Base-by-base conservation (phyloP, 2,329 filamentous ascomycete species). In the Neofusicoccum ribis region DNA sequence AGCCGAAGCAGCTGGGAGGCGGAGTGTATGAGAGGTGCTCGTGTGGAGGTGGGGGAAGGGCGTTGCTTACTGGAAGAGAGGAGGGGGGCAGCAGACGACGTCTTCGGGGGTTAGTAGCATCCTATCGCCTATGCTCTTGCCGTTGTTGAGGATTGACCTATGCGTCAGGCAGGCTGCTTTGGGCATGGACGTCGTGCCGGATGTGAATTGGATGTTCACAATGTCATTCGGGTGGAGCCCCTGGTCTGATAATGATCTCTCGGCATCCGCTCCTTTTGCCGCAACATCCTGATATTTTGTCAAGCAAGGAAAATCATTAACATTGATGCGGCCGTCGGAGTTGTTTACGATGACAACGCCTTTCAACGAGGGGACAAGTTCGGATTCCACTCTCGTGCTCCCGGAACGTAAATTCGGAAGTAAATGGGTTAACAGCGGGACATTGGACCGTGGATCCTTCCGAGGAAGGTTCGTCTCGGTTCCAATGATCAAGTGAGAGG, bases 191-290 rank as follows among this genome's bases (percentile, higher is more conserved):
- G 95, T 98, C 0, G 95, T 98, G n/a, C 94, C 95, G 0, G 90
- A 94, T 0, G 95, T 99, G 80, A 98, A 98, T 77, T 98, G 94
- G 69, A 98, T 97, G 74, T 97, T 98, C 69, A 96, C 89, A 2
- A 90, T 88, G 59, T 98, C 94, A 67, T 86, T 76, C 0, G 88
- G 82, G 15, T 81, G 69, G 1, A 89, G 81, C 0, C 80, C 79
- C 27, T 82, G 75, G 66, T 84, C 76, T 31, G 83, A 79, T 17
- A 82, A 70, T 7, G 20, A 20, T 23, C 36, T 44, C 36, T 64
- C 51, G 9, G 37, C 63, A 20, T 50, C 44, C 0, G 15, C 23
- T 0, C 63, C 54, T 37, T 11, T 9, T 17, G 36, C 15, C 9
- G 34, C 44, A 43, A 85, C 72, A 52, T 76, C 67, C 61, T 79